Conservation (phyloP, 495 filamentous ascomycete genomes). For the Neurospora sublineolata region DNA sequence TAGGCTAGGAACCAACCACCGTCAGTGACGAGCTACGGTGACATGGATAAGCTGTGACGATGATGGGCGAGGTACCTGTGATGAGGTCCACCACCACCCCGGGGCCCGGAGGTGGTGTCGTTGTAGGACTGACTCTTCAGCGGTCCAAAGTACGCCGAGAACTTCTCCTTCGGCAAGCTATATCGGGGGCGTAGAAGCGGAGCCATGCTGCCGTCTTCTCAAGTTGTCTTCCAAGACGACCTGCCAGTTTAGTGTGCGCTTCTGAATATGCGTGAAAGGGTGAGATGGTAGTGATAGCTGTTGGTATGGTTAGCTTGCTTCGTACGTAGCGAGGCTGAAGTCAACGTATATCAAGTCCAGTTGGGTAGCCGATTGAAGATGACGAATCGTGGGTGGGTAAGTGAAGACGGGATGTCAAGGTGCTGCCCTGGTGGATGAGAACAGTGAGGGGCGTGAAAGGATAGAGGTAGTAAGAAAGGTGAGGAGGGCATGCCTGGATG, state of each 20-base stretch:
- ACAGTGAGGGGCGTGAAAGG: background rate
- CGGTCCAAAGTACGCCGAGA: slow-evolving; percentile 43
- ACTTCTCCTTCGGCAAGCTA: slow-evolving; percentile 51
- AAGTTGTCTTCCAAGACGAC: background rate
- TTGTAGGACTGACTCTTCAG: slow-evolving; percentile 53
- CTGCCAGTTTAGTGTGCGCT: background rate
- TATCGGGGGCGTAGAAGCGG: slow-evolving; percentile 38
- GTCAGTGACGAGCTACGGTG: background rate
- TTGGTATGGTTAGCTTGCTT: background rate
- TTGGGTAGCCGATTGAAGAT: background rate
- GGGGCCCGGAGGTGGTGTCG: slow-evolving; percentile 36
- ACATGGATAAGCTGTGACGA: background rate
- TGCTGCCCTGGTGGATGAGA: background rate
- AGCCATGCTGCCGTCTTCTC: slow-evolving; percentile 30
- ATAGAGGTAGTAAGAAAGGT: background rate
- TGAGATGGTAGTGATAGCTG: background rate
- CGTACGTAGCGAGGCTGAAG: background rate
- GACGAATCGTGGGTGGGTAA: background rate
- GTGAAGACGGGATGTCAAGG: background rate
- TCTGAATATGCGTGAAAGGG: background rate
- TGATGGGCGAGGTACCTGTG: slow-evolving; percentile 3
- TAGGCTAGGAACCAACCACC: slow-evolving; percentile 18
- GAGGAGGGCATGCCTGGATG: background rate
- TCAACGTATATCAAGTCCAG: background rate
- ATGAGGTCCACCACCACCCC: slow-evolving; percentile 8